phyloP scores from a whole-genome alignment of 805 yeast species.

The Maudiozyma turicensis region DNA sequence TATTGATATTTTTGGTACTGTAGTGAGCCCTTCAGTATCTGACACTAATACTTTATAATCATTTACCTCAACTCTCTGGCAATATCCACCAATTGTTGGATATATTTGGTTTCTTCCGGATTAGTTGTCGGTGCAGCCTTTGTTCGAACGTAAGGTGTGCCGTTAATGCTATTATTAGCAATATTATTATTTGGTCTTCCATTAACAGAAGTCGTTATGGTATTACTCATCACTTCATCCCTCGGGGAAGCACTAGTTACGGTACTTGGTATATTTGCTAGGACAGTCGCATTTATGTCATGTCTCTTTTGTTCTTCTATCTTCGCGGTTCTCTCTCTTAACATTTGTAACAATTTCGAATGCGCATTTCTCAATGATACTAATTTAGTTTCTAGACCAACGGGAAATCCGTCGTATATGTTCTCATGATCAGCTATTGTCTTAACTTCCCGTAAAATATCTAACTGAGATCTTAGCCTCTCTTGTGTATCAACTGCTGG shows the following conservation, averaged over 20 bases:
- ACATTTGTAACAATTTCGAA: constrained; percentile 30
- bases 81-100: constrained; percentile 6
- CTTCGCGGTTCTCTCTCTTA: constrained; percentile 26
- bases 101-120: constrained; percentile 8
- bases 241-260: background rate
- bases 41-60: background rate
- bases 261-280: background rate
- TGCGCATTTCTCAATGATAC: constrained; percentile 51
- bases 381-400: constrained; percentile 30
- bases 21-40: no score
- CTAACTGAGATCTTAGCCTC: constrained; percentile 71
- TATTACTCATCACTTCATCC: background rate
- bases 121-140: constrained; percentile 1
- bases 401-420: constrained; percentile 39
- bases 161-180: background rate
- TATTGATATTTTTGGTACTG: no score
- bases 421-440: constrained; percentile 40
- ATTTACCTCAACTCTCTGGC: constrained; percentile 2
- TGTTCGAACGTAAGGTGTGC: background rate
- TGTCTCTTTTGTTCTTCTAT: constrained; percentile 12
- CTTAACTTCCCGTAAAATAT: constrained; percentile 69
- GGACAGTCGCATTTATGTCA: constrained; percentile 4
- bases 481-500: constrained; percentile 12
- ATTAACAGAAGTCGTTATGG: background rate
- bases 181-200: background rate